Conservation (phyloP, 2,329 filamentous ascomycete species). For the Trichoderma sp. region DNA sequence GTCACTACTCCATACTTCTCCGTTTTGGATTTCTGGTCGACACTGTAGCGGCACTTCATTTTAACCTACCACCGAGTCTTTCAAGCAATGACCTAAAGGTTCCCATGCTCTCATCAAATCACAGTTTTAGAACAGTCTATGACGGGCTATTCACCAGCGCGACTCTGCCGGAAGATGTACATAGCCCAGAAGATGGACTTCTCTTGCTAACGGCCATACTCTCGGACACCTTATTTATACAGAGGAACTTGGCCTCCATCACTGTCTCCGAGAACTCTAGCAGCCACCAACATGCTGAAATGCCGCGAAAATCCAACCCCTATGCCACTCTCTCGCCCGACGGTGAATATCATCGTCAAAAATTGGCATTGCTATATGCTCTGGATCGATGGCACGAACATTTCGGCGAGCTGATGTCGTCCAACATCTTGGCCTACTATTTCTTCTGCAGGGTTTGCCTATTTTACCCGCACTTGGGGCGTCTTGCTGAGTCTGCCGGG, state of each 20-base stretch:
- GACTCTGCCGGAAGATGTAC: background rate
- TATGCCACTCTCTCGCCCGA: background rate
- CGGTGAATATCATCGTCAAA: background rate
- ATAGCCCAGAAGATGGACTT: background rate
- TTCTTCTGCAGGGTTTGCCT: background rate
- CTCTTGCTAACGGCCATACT: background rate
- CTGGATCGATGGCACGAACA: background rate
- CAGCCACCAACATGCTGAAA: background rate
- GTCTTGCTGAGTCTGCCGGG: background rate
- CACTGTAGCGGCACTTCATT: background rate
- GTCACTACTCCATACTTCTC: background rate
- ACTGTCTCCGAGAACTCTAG: background rate
- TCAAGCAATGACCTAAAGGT: background rate
- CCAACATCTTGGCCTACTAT: background rate
- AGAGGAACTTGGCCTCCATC: background rate
- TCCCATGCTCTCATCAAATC: background rate
- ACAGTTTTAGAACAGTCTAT: background rate
- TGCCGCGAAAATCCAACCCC: background rate
- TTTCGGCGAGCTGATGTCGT: background rate
- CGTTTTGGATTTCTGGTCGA: background rate
- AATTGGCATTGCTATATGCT: background rate
- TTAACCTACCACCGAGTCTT: background rate
- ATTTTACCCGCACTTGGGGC: background rate
- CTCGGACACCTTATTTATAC: background rate
- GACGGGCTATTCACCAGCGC: background rate